phyloP scores from a whole-genome alignment of 306 rosid genomes.

The Geum urbanum region DNA sequence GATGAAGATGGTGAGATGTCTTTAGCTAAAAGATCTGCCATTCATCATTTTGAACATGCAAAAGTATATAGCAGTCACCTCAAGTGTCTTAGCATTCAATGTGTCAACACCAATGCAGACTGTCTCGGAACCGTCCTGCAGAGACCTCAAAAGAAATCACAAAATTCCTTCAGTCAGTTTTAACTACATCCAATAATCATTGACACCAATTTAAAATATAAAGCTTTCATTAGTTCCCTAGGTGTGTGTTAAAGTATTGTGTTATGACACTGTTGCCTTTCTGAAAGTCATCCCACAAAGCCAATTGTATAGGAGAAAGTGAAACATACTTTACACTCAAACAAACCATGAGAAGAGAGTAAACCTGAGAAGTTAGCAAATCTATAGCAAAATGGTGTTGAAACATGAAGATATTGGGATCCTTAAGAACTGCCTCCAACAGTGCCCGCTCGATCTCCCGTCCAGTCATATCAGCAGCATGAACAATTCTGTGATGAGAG shows the following conservation, averaged over 20 bases:
- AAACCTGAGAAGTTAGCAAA: slow-evolving; percentile 84
- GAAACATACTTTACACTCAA: not conserved
- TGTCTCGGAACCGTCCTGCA: slow-evolving; percentile 70
- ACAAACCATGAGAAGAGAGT: slow-evolving; percentile 12
- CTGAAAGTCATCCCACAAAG: not conserved
- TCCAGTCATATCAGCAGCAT: slow-evolving; percentile 98
- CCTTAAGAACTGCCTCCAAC: slow-evolving; percentile 52
- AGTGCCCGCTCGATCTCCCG: slow-evolving; percentile 88
- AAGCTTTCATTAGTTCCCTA: not conserved
- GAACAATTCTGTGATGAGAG: slow-evolving; percentile 83
- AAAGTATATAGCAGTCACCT: slow-evolving; percentile 49
- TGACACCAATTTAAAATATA: not conserved
- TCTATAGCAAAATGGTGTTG: slow-evolving; percentile 92
- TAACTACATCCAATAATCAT: not conserved
- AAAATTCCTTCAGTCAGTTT: not conserved
- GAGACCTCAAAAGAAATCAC: slow-evolving; percentile 20
- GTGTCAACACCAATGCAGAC: slow-evolving; percentile 84
- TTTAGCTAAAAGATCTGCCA: slow-evolving; percentile 13
- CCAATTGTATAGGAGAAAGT: slow-evolving; percentile 3
- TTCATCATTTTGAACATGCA: not conserved
- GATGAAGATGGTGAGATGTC: not conserved
- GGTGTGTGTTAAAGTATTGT: not conserved
- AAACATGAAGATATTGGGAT: slow-evolving; percentile 76
- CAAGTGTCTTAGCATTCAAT: slow-evolving; percentile 60
- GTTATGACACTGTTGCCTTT: not conserved